A percentile compares a stretch with the other conserved stretches of the same genome.
Evolutionary conservation across 257 asterid species (phyloP).

Genomic region (Fraxinus excelsior): DNA sequence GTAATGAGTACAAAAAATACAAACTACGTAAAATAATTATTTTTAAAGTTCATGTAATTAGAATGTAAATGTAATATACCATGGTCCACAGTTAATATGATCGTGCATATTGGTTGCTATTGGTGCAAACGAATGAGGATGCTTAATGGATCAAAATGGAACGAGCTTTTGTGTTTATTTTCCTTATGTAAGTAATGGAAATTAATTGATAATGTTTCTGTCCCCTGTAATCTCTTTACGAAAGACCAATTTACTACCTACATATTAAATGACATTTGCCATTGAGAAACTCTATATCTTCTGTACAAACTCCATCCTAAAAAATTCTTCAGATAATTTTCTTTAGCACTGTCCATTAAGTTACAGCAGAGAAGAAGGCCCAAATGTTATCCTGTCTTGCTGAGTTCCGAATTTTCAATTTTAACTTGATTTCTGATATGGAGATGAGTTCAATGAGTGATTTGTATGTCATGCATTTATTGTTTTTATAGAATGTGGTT

Average conservation of each 20-base stretch:
- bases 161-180: constrained; percentile 16
- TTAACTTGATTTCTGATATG: constrained; percentile 1
- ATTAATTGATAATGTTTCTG: constrained; percentile 8
- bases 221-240: constrained; percentile 8
- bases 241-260: background rate
- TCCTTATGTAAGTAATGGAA: constrained; percentile 3
- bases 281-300: constrained; percentile 7
- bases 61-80: constrained; percentile 8
- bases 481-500: background rate
- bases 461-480: background rate
- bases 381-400: background rate
- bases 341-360: constrained; percentile 1
- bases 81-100: background rate
- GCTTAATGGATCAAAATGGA: constrained; percentile 13
- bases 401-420: background rate
- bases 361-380: constrained; percentile 3
- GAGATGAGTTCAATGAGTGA: background rate
- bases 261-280: constrained; percentile 1
- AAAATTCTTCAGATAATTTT: background rate
- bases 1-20: background rate
- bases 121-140: constrained; percentile 14
- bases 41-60: background rate
- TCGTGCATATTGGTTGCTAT: constrained; percentile 24
- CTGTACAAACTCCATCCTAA: constrained; percentile 6
- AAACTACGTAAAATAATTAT: constrained; percentile 13